A percentile compares a stretch with the other conserved stretches of the same genome.
These are phyloP conservation scores for Chalaropsis ovoidea DNA, from an alignment of 2,329 filamentous ascomycete genomes.

Conservation along the genomic window DNA sequence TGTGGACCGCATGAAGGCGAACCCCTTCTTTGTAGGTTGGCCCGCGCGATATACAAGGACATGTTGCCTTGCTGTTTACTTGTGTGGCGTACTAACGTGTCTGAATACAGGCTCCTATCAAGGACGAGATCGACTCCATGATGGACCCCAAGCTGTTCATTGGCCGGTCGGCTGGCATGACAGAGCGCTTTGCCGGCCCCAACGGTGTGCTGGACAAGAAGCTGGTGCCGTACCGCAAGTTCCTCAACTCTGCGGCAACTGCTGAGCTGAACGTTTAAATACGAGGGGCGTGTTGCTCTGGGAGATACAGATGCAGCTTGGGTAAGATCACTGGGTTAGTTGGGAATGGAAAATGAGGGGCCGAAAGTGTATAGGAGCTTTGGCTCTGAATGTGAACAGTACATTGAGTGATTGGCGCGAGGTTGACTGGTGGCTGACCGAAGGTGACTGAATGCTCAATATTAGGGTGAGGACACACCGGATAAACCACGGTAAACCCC, in stretches of 20 bases:
- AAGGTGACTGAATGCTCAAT: neutral
- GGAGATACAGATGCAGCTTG: neutral
- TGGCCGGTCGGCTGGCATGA: slow-evolving; percentile 39
- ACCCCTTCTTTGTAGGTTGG: slow-evolving; percentile 54
- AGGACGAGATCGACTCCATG: slow-evolving; percentile 57
- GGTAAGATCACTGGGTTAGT: neutral
- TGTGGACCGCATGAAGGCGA: slow-evolving; percentile 62
- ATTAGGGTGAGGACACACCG: neutral
- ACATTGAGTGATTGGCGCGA: too few relatives aligned
- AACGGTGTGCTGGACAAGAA: slow-evolving; percentile 35
- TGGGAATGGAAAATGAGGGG: too few relatives aligned
- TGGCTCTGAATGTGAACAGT: too few relatives aligned
- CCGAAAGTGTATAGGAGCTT: too few relatives aligned
- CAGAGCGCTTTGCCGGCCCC: slow-evolving; percentile 38
- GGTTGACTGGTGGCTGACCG: too few relatives aligned
- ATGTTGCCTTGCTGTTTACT: neutral
- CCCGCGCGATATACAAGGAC: too few relatives aligned
- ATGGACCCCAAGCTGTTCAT: slow-evolving; percentile 50
- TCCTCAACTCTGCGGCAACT: slow-evolving; percentile 33
- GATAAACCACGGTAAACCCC: neutral
- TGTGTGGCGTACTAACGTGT: neutral
- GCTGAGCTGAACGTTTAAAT: slow-evolving; percentile 35
- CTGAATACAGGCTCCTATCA: slow-evolving; percentile 43
- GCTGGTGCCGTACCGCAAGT: slow-evolving; percentile 34
- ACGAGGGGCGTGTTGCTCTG: neutral